Evolutionary conservation across 2,329 filamentous ascomycete species (phyloP).

Genomic region (Penicillium sp.): DNA sequence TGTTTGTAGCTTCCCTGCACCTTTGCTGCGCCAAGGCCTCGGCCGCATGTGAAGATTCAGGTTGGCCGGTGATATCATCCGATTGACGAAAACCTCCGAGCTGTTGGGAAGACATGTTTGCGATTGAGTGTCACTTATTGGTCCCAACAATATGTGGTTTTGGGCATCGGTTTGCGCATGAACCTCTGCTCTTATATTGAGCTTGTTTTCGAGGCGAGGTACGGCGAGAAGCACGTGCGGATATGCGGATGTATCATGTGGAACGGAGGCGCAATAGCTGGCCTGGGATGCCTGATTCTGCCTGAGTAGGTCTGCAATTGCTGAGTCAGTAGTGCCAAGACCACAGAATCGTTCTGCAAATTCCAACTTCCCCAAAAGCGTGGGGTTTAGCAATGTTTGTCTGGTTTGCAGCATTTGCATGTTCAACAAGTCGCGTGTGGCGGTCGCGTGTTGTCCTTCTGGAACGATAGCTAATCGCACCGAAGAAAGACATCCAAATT

Average conservation of each 20-base stretch:
- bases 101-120: slow-evolving; percentile 19
- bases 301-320: too few relatives aligned
- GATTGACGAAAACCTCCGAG: slow-evolving; percentile 4
- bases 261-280: not conserved
- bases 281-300: not conserved
- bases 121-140: slow-evolving; percentile 2
- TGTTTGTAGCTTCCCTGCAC: not conserved
- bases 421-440: not conserved
- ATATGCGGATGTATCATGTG: too few relatives aligned
- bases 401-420: not conserved
- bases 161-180: not conserved
- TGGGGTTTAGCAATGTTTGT: not conserved
- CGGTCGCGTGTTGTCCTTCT: not conserved
- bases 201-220: not conserved
- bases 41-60: slow-evolving; percentile 25
- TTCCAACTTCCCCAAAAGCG: not conserved
- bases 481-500: not conserved
- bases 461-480: not conserved
- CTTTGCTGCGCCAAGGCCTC: slow-evolving; percentile 12
- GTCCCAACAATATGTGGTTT: slow-evolving; percentile 15
- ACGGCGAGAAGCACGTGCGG: not conserved
- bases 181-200: not conserved
- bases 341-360: not conserved
- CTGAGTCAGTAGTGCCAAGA: not conserved
- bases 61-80: not conserved